Base-by-base conservation (phyloP, 805 yeast genomes). In the Zygotorulaspora sp. region DNA sequence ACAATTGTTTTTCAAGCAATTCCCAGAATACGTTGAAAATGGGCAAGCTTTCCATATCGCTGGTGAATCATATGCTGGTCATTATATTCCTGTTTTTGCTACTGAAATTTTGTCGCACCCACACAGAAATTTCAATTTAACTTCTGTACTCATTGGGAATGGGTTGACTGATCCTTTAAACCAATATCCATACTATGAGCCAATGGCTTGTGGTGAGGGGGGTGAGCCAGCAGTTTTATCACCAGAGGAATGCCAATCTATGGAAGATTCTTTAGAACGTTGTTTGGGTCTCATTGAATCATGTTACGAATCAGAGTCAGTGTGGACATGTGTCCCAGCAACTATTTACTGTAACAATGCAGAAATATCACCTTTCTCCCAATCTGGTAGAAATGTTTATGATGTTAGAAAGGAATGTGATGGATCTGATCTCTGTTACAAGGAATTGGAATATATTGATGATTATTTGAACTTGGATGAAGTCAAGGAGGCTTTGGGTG, bases 131-230 rank as follows among this genome's bases (percentile, higher is more conserved):
- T 80, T 80, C 64, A 73, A 83, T 52, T 71, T 86, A 53, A 69
- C 80, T 5, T 84, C 95, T 2, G 80, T 87, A 9, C 61, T 88
- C 65, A 86, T 88, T 56, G 96, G 96, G 55, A 88, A 88, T 60
- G 96, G 96, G 38, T 75, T 87, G 51, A 84, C 95, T 25, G 95
- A 88, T 65, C 81, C 94, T 7, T 74, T 83, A 58, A 72, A 76
- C 45, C 96, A 86, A 66, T 80, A 81, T 63, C 77, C 75, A 45
- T 75, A 76, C 64, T 85, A 82, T 62, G 80, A 82, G 58, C 95
- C 94, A 62, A 88, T 87, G 96, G 96, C 95, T 10, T 88, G 96
- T 67, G 96, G 96, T 47, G 71, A 78, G 55, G 95, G 96, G 50
- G 96, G 95, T 26, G 78, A 74, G 50, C 82, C 83, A 25, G 70